Conservation (phyloP, 2,329 filamentous ascomycete species). For the Cercospora brassicicola region DNA sequence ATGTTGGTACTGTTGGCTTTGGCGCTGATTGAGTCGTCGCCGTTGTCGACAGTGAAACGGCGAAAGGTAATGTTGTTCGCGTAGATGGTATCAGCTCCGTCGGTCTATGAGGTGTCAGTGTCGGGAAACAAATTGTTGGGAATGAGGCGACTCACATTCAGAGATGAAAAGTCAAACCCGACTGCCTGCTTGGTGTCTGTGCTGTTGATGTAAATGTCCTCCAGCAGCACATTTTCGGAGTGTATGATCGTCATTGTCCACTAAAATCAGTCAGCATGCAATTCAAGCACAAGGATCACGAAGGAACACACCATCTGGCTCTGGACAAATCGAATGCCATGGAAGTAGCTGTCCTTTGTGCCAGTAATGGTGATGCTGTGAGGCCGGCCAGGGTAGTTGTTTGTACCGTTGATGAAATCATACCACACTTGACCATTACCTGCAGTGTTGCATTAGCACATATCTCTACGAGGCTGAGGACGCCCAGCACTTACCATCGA, state of each 20-base stretch:
- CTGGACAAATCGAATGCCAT: conserved; percentile 54
- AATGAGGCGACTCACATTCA: conserved; percentile 29
- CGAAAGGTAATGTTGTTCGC: conserved; percentile 54
- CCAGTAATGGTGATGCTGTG: conserved; percentile 55
- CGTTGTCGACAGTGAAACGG: conserved; percentile 53
- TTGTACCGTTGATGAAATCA: conserved; percentile 42
- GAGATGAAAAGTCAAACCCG: conserved; percentile 21
- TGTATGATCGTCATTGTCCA: conserved; percentile 53
- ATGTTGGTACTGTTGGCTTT: conserved; percentile 60
- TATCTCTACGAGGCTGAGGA: not conserved
- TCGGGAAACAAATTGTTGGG: too few species aligned
- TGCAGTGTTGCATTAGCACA: not conserved
- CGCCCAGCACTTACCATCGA: conserved; percentile 45
- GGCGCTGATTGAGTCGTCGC: conserved; percentile 55
- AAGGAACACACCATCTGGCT: conserved; percentile 56
- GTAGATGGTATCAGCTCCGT: conserved; percentile 56
- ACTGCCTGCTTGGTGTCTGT: conserved; percentile 37
- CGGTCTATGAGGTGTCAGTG: conserved; percentile 36
- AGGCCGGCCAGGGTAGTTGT: conserved; percentile 44
- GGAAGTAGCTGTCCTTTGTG: conserved; percentile 51
- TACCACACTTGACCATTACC: conserved; percentile 63
- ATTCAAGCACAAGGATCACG: not conserved
- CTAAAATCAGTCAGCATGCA: not conserved
- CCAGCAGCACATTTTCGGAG: conserved; percentile 49
- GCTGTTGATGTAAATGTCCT: conserved; percentile 57